Evolutionary conservation across 1,139 yeast species (phyloP).

Genomic region (Saccharomyces pastorianus): DNA sequence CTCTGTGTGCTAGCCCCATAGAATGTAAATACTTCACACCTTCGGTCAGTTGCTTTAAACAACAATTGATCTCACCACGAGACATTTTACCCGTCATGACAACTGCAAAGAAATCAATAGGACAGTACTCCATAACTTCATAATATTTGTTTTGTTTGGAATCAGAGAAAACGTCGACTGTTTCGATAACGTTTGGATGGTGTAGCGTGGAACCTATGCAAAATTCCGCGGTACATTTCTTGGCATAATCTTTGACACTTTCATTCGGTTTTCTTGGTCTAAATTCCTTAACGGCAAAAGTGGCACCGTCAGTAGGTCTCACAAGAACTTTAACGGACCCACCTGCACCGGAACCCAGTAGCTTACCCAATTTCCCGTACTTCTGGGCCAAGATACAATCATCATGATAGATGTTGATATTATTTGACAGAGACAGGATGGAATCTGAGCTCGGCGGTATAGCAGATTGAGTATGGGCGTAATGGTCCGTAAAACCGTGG

Average conservation of each 20-base stretch:
- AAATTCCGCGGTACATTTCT: constrained; percentile 94
- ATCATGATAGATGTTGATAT: constrained; percentile 39
- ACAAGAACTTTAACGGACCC: constrained; percentile 86
- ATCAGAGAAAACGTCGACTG: constrained; percentile 63
- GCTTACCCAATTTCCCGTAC: constrained; percentile 83
- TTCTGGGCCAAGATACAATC: constrained; percentile 68
- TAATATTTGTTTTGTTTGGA: constrained; percentile 80
- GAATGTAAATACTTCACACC: constrained; percentile 82
- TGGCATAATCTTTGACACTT: constrained; percentile 78
- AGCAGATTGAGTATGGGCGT: constrained; percentile 30
- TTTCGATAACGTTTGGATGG: constrained; percentile 89
- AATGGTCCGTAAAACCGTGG: constrained; percentile 19
- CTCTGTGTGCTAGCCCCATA: constrained; percentile 92
- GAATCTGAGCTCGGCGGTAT: constrained; percentile 33
- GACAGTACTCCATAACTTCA: constrained; percentile 97
- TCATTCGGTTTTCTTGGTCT: constrained; percentile 81
- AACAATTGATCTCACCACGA: constrained; percentile 75
- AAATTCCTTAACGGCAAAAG: constrained; percentile 96
- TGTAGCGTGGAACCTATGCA: constrained; percentile 94
- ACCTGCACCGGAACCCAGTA: constrained; percentile 95
- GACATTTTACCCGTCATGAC: constrained; percentile 96
- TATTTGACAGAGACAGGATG: constrained; percentile 29
- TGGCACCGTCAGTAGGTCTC: constrained; percentile 70
- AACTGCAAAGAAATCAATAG: constrained; percentile 90
- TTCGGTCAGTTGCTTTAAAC: constrained; percentile 74